Conservation (phyloP, 1,284 basidiomycete species). For the Cutaneotrichosporon arboriforme region DNA sequence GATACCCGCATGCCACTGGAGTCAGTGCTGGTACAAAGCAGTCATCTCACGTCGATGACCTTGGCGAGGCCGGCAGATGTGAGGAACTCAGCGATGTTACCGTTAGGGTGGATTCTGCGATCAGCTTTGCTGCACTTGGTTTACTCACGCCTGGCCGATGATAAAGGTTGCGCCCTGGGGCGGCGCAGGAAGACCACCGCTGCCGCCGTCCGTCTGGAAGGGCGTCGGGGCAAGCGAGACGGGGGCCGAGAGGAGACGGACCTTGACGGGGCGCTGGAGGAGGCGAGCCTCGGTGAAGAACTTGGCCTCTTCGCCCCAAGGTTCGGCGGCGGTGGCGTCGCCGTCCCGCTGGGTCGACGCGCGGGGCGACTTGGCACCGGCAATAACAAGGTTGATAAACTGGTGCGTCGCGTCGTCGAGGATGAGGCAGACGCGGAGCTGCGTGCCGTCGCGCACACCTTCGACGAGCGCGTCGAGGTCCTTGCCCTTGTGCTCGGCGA, state of each 20-base stretch:
- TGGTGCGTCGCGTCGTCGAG: constrained; percentile 77
- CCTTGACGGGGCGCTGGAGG: constrained; percentile 80
- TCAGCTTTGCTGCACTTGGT: not conserved
- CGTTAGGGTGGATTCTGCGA: constrained; percentile 72
- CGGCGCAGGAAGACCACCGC: constrained; percentile 31
- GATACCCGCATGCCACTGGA: constrained; percentile 88
- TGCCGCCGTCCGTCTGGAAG: constrained; percentile 60
- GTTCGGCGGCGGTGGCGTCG: constrained; percentile 61
- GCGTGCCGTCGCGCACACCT: constrained; percentile 87
- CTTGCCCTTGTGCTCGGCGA: constrained; percentile 85
- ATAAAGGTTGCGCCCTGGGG: constrained; percentile 67
- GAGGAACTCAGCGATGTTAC: constrained; percentile 88
- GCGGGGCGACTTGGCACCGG: constrained; percentile 77
- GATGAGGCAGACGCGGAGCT: constrained; percentile 78
- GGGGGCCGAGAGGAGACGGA: constrained; percentile 81
- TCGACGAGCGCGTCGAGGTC: constrained; percentile 86
- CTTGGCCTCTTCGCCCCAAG: constrained; percentile 85
- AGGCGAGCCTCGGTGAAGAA: constrained; percentile 91
- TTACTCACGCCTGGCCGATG: constrained; percentile 68
- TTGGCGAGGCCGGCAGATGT: constrained; percentile 80
- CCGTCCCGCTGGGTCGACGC: constrained; percentile 62
- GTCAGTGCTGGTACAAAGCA: not conserved
- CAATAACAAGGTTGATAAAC: constrained; percentile 56
- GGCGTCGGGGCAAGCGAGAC: constrained; percentile 68
- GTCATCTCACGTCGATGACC: constrained; percentile 62